phyloP scores from a whole-genome alignment of 2,329 filamentous ascomycete genomes.

The Penicillium sp. region DNA sequence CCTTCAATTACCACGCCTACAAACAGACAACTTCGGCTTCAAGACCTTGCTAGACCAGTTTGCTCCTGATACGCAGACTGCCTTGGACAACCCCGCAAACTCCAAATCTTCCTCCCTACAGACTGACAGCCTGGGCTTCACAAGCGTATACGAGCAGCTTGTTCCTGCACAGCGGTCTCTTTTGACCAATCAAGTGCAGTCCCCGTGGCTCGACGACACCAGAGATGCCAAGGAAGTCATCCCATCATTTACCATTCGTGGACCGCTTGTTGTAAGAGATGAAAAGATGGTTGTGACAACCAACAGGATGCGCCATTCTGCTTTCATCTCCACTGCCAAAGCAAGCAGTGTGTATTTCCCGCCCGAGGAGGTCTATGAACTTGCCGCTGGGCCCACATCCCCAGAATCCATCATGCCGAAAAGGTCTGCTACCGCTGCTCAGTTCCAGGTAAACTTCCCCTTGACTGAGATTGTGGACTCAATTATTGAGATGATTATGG shows the following conservation, averaged over 20 bases:
- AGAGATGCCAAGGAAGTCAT: conserved; percentile 1
- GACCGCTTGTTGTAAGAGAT: conserved; percentile 4
- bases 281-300: conserved; percentile 28
- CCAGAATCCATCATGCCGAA: conserved; percentile 4
- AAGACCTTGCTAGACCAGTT: conserved; percentile 7
- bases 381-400: conserved; percentile 29
- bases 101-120: neutral
- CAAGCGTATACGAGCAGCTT: neutral
- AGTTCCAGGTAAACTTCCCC: conserved; percentile 37
- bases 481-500: conserved; percentile 51
- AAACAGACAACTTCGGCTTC: conserved; percentile 15
- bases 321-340: conserved; percentile 20
- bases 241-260: neutral
- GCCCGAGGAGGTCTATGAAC: conserved; percentile 33
- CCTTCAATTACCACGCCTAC: conserved; percentile 22
- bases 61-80: neutral
- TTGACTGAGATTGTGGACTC: conserved; percentile 50
- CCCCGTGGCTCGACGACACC: neutral
- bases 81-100: neutral
- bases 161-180: neutral
- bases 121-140: neutral
- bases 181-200: neutral
- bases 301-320: conserved; percentile 17
- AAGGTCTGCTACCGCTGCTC: conserved; percentile 11
- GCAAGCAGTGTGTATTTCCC: conserved; percentile 20